These are phyloP conservation scores for Citrullus mucosospermus DNA, from an alignment of 306 rosid species.

Conservation along the genomic window DNA sequence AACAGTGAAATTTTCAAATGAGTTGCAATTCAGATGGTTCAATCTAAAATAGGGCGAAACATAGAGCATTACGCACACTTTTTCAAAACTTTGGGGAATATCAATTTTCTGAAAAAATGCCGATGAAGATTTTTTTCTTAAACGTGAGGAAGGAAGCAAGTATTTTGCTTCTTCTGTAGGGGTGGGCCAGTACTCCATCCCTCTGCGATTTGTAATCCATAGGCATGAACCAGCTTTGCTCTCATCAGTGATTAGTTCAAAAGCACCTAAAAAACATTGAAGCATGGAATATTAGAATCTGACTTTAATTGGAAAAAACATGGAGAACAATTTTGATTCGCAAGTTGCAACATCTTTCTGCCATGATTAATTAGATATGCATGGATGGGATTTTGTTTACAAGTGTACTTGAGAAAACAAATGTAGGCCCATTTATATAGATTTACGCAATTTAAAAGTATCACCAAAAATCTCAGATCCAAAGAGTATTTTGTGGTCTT, in stretches of 20 bases:
- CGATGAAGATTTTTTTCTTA: conserved; percentile 27
- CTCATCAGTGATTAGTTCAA: conserved; percentile 76
- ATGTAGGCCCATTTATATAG: background rate
- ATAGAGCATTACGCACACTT: conserved; percentile 41
- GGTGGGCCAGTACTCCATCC: conserved; percentile 90
- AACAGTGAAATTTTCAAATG: background rate
- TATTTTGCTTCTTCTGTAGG: conserved; percentile 64
- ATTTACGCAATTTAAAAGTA: background rate
- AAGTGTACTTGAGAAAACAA: background rate
- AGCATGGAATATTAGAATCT: conserved; percentile 19
- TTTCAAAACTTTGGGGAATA: conserved; percentile 66
- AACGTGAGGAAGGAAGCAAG: conserved; percentile 15
- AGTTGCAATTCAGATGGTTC: background rate
- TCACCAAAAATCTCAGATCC: background rate
- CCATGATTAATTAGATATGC: background rate
- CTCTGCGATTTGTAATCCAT: conserved; percentile 89
- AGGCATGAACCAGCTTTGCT: conserved; percentile 87
- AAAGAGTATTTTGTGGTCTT: background rate
- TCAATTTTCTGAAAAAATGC: conserved; percentile 33
- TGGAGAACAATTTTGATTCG: background rate
- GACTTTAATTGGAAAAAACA: background rate
- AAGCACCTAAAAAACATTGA: conserved; percentile 47
- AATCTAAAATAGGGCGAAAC: background rate
- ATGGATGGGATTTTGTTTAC: background rate
- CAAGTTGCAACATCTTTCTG: background rate